phyloP scores from a whole-genome alignment of 495 filamentous ascomycete genomes.

The Stereocaulon alpinum region DNA sequence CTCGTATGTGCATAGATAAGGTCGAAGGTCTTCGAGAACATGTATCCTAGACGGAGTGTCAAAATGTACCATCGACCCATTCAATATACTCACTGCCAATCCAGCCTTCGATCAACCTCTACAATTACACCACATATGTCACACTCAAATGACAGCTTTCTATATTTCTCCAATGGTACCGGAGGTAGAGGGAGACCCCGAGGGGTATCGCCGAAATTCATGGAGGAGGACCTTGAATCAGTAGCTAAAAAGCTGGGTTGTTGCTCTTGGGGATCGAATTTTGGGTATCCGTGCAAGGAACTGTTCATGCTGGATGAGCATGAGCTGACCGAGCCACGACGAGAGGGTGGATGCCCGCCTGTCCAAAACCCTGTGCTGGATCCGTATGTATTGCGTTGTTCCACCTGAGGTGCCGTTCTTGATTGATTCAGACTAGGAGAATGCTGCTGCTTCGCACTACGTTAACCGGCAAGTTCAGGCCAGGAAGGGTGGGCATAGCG shows the following conservation, averaged over 20 bases:
- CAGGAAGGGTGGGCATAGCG: no score
- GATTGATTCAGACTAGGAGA: no score
- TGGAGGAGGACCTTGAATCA: no score
- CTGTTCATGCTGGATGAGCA: neutral
- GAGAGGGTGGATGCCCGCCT: neutral
- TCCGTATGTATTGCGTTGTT: no score
- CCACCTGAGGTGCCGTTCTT: no score
- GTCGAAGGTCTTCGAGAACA: conserved; percentile 12
- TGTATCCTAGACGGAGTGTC: conserved; percentile 5
- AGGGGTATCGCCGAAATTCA: neutral
- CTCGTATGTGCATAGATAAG: conserved; percentile 12
- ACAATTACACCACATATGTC: conserved; percentile 15
- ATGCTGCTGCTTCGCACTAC: no score
- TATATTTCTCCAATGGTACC: neutral
- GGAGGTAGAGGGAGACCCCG: conserved; percentile 7
- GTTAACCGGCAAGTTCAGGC: no score
- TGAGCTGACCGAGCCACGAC: neutral
- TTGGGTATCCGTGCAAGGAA: neutral
- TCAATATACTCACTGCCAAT: conserved; percentile 16
- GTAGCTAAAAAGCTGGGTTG: neutral
- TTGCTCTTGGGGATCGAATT: neutral
- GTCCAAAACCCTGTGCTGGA: neutral
- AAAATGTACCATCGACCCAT: neutral
- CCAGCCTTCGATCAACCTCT: neutral
- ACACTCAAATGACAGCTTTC: conserved; percentile 9